A percentile compares a stretch with the other conserved stretches of the same genome.
Evolutionary conservation across 805 yeast species (phyloP).

Genomic region (Kodamaea neixiangensis): DNA sequence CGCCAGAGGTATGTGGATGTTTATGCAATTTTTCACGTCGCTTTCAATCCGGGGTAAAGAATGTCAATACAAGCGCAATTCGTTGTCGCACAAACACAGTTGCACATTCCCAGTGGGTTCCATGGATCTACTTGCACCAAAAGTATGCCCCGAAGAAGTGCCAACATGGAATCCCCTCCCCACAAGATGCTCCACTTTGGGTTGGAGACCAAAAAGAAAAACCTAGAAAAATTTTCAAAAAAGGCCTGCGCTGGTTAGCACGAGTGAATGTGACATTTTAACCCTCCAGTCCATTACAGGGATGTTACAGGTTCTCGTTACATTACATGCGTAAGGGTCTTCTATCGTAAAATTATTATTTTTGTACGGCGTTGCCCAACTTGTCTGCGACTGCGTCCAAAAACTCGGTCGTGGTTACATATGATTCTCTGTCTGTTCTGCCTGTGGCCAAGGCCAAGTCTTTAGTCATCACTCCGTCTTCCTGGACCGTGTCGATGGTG

Average conservation of each 20-base stretch:
- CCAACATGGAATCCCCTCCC: neutral
- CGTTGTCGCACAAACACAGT: neutral
- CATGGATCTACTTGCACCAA: neutral
- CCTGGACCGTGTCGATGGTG: slow-evolving; percentile 79
- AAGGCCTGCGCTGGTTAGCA: neutral
- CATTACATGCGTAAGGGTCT: slow-evolving; percentile 5
- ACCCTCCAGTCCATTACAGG: neutral
- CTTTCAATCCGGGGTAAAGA: neutral
- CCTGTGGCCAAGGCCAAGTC: slow-evolving; percentile 92
- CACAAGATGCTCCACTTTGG: neutral
- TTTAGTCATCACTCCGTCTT: slow-evolving; percentile 91
- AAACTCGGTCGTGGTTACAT: slow-evolving; percentile 91
- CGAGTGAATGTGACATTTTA: neutral
- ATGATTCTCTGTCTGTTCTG: slow-evolving; percentile 75
- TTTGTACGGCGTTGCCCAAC: slow-evolving; percentile 33
- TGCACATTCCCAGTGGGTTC: neutral
- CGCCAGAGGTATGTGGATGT: neutral
- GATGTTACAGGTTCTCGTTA: slow-evolving; percentile 5
- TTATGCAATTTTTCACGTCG: neutral
- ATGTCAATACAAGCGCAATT: neutral
- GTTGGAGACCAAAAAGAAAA: neutral
- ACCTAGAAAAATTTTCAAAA: neutral
- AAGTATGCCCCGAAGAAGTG: neutral
- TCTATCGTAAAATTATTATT: neutral
- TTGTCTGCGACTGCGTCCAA: slow-evolving; percentile 77